A percentile compares a stretch with the other conserved stretches of the same genome.
phyloP scores from a whole-genome alignment of 1,139 yeast genomes.

The Suhomyces choctaworum region DNA sequence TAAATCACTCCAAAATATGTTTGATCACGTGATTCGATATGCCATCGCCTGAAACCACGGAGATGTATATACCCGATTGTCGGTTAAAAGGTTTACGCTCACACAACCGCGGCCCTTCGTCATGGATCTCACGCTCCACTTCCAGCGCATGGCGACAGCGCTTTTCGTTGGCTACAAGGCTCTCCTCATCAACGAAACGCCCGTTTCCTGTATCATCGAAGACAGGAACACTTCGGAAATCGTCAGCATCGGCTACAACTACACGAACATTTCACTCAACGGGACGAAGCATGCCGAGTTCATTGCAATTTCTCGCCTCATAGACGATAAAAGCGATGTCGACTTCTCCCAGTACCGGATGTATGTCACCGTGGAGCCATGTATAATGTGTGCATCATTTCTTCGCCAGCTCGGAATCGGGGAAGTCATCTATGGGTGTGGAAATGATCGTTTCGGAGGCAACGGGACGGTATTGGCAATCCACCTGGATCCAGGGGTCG shows the following conservation, averaged over 20 bases:
- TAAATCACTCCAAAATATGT: no score
- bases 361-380: constrained; percentile 96
- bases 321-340: constrained; percentile 26
- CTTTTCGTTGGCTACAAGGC: constrained; percentile 46
- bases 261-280: constrained; percentile 79
- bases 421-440: constrained; percentile 84
- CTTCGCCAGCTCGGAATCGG: constrained; percentile 75
- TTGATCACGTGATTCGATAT: no score
- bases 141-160: constrained; percentile 39
- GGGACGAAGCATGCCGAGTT: constrained; percentile 95
- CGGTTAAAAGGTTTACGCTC: neutral
- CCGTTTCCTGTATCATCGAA: constrained; percentile 67
- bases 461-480: constrained; percentile 81
- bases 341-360: constrained; percentile 59
- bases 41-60: no score
- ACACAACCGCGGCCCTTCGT: neutral
- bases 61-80: no score
- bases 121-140: constrained; percentile 29
- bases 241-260: constrained; percentile 81
- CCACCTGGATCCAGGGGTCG: constrained; percentile 48
- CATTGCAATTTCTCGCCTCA: constrained; percentile 45
- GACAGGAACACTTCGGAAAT: constrained; percentile 46
- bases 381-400: constrained; percentile 97
- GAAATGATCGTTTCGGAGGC: constrained; percentile 95
- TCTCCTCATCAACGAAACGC: constrained; percentile 62